Evolutionary conservation across 1,139 yeast genomes (phyloP), one percentile per base, ranked within the genome.

Genomic region (Kodamaea arcana): DNA sequence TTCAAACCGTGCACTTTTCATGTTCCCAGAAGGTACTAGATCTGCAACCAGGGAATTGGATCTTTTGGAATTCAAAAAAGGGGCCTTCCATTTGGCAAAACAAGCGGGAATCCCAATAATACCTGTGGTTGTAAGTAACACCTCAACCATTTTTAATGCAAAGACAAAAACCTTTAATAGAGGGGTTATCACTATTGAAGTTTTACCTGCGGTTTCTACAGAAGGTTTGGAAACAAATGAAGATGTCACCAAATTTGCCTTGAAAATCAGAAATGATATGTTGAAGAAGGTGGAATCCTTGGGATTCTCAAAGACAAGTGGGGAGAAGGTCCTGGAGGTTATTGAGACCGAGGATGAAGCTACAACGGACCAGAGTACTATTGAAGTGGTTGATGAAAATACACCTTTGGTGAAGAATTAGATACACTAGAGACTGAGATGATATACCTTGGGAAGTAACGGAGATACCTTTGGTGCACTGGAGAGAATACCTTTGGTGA

Each of bases 21-120:
- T 90, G 63, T 90, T 86, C 69, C 95, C 97, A 13, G 95, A 90
- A 59, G 99, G 99, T 16, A 94, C 98, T 1, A 77, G 99, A 57
- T 86, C 97, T 0, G 84, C 80, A 43, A 60, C 83, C 12, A 65
- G 75, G 17, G 69, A 69, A 29, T 81, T 94, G 34, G 79, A 72
- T 9, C 63, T 94, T 58, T 69, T 86, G 36, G 95, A 95, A 1
- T 86, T 92, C 62, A 92, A 92, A 60, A 94, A 94, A 56, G 99
- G 99, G 33, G 97, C 97, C 0, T 94, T 94, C 78, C 96, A 92
- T 60, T 73, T 92, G 52, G 98, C 99, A 10, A 83, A 83, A 43
- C 95, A 90, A 60, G 95, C 95, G 3, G 79, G 78, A 27, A 79
- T 92, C 24, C 97, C 97, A 16, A 68, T 92, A 30, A 78, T 92